These are phyloP conservation scores for Aspergillus hancockii DNA, from an alignment of 495 filamentous ascomycete species.

Conservation along the genomic window DNA sequence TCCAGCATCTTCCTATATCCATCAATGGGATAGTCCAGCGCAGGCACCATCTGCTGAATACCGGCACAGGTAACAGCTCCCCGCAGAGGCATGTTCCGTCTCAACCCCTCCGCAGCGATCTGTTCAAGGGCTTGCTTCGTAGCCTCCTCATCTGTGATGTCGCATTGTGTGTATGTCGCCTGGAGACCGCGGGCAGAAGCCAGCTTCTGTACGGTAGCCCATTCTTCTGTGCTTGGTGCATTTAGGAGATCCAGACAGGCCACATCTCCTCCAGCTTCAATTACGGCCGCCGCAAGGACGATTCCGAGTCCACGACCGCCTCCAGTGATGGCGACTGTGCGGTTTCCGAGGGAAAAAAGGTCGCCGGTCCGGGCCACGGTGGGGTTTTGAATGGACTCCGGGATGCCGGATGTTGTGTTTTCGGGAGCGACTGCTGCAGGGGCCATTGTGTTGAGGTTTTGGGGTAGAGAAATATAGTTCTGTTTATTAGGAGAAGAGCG, in stretches of 20 bases:
- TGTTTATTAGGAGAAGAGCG: neutral
- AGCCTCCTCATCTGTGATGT: conserved; percentile 52
- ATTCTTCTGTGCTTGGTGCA: conserved; percentile 41
- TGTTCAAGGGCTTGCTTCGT: conserved; percentile 27
- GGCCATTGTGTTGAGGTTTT: conserved; percentile 23
- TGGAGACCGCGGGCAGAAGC: conserved; percentile 48
- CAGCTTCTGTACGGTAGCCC: conserved; percentile 44
- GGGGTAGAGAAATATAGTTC: neutral
- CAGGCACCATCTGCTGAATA: conserved; percentile 65
- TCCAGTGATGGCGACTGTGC: conserved; percentile 71
- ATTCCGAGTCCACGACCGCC: conserved; percentile 70
- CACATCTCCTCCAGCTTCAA: conserved; percentile 68
- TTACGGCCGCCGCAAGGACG: conserved; percentile 58
- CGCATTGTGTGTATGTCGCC: conserved; percentile 56
- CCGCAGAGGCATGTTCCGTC: conserved; percentile 53
- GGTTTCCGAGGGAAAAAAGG: conserved; percentile 55
- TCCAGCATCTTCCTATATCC: conserved; percentile 65
- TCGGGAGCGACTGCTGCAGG: conserved; percentile 27
- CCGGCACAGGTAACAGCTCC: conserved; percentile 83
- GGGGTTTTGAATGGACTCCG: conserved; percentile 27
- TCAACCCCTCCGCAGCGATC: conserved; percentile 52
- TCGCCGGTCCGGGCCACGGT: conserved; percentile 25
- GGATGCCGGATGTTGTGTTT: conserved; percentile 24
- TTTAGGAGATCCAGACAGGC: conserved; percentile 65
- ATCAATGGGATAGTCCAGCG: conserved; percentile 64